Evolutionary conservation across 2,329 filamentous ascomycete genomes (phyloP), one percentile per base, ranked within the genome.

Genomic region (Claviceps sorghi): DNA sequence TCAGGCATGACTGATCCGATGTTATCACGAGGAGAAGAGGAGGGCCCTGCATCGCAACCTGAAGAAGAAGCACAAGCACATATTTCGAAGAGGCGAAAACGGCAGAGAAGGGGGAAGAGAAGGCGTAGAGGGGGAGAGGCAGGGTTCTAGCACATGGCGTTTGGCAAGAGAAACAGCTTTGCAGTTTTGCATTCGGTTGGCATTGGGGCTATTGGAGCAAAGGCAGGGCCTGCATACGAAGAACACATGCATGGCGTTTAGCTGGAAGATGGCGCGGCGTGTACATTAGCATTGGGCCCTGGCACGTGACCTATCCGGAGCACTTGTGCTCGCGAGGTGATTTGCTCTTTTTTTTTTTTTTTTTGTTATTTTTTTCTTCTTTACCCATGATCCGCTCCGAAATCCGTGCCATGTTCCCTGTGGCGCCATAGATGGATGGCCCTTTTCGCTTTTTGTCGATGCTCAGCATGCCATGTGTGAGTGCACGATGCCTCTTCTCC

Each of bases 1-100:
- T 84, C 65, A 75, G 83, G 52, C 84, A 88, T 61, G 82, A 86
- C 49, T 69, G 53, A 51, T 15, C 49, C 69, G 53, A 47, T 30
- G 42, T 15, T 17, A 44, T 21, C 30, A 21, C 30, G 48, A 22
- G 13, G 34, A 2, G 42, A 21, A 22, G 26, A 11, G n/a, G 7
- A 5, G 26, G 9, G n/a, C 13, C 22, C 34, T 17, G 21, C 15
- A 41, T 19, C n/a, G 46, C 36, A 43, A 21, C 30, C 42, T 34
- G 32, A 36, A 36, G 9, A 11, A 36, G 34, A 19, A 40, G n/a
- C n/a, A 45, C 15, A 19, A 9, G 5, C 3, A n/a, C 17, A 46
- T 26, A 46, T 29, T 26, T 26, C 26, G 26, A 26, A 26, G 26
- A 46, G 43, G n/a, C 3, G n/a, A 41, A 19, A 42, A 5, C 17